Evolutionary conservation across 345 rosid species (phyloP), one percentile per base, ranked within the genome.

Genomic region (Excoecaria agallocha): DNA sequence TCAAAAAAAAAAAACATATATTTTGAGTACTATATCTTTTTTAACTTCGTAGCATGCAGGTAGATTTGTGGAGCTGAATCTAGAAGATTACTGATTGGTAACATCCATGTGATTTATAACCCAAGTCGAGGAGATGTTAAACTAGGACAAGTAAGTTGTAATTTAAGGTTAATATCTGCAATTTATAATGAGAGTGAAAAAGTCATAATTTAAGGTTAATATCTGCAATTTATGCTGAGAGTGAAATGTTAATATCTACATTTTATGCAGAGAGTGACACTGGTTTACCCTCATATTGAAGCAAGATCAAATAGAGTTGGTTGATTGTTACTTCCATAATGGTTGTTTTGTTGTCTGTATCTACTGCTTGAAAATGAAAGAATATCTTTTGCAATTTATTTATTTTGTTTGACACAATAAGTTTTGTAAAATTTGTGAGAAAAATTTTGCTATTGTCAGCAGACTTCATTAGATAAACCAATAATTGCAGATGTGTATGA

Each of bases 71-170:
- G 66, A 76, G 82, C 59, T 73, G 83, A 85, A 79, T 80, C 92
- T 67, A 84, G 83, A 81, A 87, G 87, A 83, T 64, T 93, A 52
- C 62, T 93, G 43, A 76, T 89, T 65, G 90, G 98, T 62, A 91
- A 93, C 82, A 87, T 86, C 61, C 94, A 93, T 45, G 93, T 91
- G 78, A 85, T 89, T 65, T 93, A 78, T 78, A 81, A 79, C 68
- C 94, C 98, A 41, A 85, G 74, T 68, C 83, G 86, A 71, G 94
- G 98, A 69, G 98, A 93, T 24, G 82, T 93, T 70, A 93, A 93
- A 84, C 73, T 93, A 60, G 94, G 93, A 54, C 96, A 93, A 82
- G 98, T 88, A 83, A 76, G 93, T 83, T 78, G 87, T 79, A 8
- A n/a, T 59, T 76, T 68, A 59, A 24, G n/a, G n/a, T n/a, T n/a